Conservation (phyloP, 2,329 filamentous ascomycete species). For the Fusarium tuaranense region DNA sequence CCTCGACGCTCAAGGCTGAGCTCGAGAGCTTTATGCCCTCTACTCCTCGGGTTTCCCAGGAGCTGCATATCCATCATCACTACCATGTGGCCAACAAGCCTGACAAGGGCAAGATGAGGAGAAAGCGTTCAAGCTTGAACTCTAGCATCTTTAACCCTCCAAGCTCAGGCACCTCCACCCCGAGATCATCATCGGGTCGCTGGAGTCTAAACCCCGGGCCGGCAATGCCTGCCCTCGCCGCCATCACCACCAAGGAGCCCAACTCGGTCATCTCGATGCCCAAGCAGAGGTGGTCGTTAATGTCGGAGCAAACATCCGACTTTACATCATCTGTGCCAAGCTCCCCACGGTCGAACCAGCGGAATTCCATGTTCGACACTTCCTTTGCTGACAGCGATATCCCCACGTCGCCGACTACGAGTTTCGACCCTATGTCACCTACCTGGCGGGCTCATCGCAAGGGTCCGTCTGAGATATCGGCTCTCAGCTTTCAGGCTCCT, state of each 20-base stretch:
- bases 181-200: constrained; percentile 51
- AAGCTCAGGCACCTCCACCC: constrained; percentile 55
- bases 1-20: constrained; percentile 77
- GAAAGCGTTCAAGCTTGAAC: constrained; percentile 75
- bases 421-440: constrained; percentile 74
- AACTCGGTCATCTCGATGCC: constrained; percentile 58
- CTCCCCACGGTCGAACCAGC: constrained; percentile 81
- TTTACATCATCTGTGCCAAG: constrained; percentile 82
- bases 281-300: constrained; percentile 70
- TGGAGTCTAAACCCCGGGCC: constrained; percentile 55
- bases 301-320: constrained; percentile 68
- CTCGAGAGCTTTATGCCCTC: constrained; percentile 63
- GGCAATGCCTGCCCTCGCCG: constrained; percentile 54
- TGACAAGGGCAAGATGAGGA: constrained; percentile 74
- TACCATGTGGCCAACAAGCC: constrained; percentile 79
- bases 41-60: constrained; percentile 65
- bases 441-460: constrained; percentile 68
- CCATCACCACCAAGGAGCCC: constrained; percentile 62
- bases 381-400: constrained; percentile 70
- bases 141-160: constrained; percentile 71
- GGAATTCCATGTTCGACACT: constrained; percentile 83
- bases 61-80: constrained; percentile 94
- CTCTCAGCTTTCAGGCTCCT: constrained; percentile 59
- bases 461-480: constrained; percentile 66
- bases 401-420: constrained; percentile 86